Base-by-base conservation (phyloP, 2,329 filamentous ascomycete species). In the Aureobasidium sp. region DNA sequence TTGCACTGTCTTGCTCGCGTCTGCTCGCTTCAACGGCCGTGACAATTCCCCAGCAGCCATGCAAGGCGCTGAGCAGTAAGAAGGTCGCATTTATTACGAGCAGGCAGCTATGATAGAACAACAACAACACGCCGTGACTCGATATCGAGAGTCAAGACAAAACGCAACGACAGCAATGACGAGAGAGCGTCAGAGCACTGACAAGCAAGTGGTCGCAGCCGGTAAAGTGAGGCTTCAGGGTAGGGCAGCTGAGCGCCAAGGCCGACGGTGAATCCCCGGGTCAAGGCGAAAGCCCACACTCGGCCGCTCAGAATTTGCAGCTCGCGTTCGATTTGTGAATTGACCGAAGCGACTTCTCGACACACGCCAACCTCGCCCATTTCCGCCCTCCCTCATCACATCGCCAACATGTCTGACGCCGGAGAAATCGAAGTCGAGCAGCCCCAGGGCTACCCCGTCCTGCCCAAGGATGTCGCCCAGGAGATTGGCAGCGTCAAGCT, bases 371-470 rank as follows among this genome's bases (percentile, higher is more conserved):
- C 42, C 22, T 22, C 53, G 60, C 61, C 48, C 58, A 42, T 34
- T 57, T 41, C 60, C 55, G 36, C 62, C 34, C 44, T 53, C 52
- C 55, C 48, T 52, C 63, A 55, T 45, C 52, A 63, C 63, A 65
- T 64, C 81, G 96, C 96, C 62, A 65, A 57, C 81, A 96, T 96
- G 91, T 96, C 91, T 88, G 91, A 96, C 82, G 82, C 80, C 82
- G 91, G 88, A 84, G 92, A 96, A 84, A 88, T 96, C 81, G 91
- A 96, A 84, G 88, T 96, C 81, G 91, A 96, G 84, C 88, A 94
- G 83, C 83, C 85, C 76, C 81, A 83, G 77, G 84, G 85, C 80
- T 89, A 86, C 82, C 81, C 85, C 76, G 86, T 91, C 78, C 89
- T 97, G 71, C 91, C 93, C 81, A 96, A 95, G 87, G 91, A 96